Conservation (phyloP, 2,329 filamentous ascomycete genomes). For the Verticillium isaacii region DNA sequence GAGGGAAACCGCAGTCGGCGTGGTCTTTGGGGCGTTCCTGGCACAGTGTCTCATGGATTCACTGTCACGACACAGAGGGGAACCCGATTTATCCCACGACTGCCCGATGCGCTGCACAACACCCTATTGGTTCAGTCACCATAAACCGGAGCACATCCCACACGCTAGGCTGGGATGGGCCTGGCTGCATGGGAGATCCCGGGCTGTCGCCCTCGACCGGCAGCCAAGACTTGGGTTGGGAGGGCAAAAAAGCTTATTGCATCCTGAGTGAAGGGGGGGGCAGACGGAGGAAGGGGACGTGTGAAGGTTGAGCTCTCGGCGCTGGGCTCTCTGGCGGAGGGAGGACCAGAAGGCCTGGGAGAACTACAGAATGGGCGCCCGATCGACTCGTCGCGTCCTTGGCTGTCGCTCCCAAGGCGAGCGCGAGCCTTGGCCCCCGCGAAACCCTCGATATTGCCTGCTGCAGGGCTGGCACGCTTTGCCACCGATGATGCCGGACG, state of each 20-base stretch:
- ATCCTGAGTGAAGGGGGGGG: neutral
- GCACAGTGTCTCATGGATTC: neutral
- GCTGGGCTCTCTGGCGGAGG: neutral
- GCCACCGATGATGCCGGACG: neutral
- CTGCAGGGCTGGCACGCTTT: neutral
- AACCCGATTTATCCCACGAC: neutral
- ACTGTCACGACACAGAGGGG: neutral
- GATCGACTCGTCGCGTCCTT: neutral
- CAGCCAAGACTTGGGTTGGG: conserved; percentile 4
- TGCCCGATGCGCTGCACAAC: neutral
- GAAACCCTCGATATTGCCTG: neutral
- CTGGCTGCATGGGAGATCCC: conserved; percentile 1
- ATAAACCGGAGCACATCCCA: neutral
- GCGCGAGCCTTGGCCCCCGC: neutral
- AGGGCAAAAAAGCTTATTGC: conserved; percentile 13
- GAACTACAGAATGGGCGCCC: neutral
- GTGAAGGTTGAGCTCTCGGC: neutral
- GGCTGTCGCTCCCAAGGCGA: neutral
- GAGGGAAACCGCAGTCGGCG: neutral
- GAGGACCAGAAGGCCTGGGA: neutral
- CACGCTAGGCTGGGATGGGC: neutral
- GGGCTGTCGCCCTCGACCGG: conserved; percentile 8
- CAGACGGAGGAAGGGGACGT: neutral
- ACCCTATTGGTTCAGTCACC: neutral
- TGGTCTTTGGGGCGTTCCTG: neutral